Evolutionary conservation across 768 basidiomycete species (phyloP), one percentile per base, ranked within the genome.

Genomic region (Mycena sanguinolenta): DNA sequence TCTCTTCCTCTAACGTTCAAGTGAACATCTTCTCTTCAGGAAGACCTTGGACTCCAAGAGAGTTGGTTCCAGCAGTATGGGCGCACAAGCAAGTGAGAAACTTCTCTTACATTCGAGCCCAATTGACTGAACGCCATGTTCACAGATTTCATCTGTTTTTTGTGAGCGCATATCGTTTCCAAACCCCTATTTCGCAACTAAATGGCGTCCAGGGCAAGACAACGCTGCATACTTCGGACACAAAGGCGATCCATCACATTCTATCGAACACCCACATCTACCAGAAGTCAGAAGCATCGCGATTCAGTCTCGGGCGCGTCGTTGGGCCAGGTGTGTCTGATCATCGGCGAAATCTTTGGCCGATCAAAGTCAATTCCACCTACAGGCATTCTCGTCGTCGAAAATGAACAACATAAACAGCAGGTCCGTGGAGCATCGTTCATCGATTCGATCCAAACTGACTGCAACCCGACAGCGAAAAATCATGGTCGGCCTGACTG

Each of bases 191-290:
- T 44, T 9, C 1, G 13, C 13, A 39, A 39, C 3, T 14, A 14
- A 39, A 5, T 12, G 13, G 39, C 3, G 13, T 39, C 39, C 13
- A 39, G 39, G 10, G 13, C 13, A 7, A 14, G 39, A 55, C 32
- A n/a, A 19, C 21, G 16, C 32, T 55, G 3, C 28, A 55, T 6
- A 88, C 88, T 0, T 67, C 81, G 39, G 90, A 91, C 68, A 79
- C 85, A 0, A 80, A 82, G 4, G 89, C 88, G 1, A 27, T 90
- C 32, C 79, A 83, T 17, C 84, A 90, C 70, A 81, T 91, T 63
- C 80, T 90, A 13, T 77, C 78, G 7, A 84, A 89, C 63, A 75
- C 78, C 16, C 75, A 81, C 16, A 77, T 79, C 39, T 88, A 85
- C 44, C 82, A 83, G 52, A 89, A 89, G 74, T 80, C 87, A 0